Conservation (phyloP, 2,329 filamentous ascomycete genomes). For the Stagonosporopsis cucurbitacearum region DNA sequence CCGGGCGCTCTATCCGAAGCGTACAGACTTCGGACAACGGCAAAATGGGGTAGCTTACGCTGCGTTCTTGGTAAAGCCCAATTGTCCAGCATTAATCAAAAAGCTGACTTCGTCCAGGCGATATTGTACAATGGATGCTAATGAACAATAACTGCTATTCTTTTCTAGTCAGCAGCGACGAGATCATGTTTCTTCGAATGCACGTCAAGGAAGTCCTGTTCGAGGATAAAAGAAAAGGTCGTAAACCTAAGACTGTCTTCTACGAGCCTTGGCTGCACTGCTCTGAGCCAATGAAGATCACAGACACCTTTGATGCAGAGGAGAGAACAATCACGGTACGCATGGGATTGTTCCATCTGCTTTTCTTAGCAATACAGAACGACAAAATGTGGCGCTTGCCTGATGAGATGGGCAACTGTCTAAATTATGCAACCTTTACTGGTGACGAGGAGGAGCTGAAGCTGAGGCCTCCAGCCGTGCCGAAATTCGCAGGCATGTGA, state of each 20-base stretch:
- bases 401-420: conserved; percentile 13
- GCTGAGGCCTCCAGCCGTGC: neutral
- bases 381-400: conserved; percentile 11
- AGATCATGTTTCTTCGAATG: conserved; percentile 28
- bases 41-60: conserved; percentile 28
- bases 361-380: conserved; percentile 3
- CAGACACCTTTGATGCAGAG: conserved; percentile 10
- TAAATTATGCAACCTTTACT: conserved; percentile 15
- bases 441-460: conserved; percentile 12
- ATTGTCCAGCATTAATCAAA: no score
- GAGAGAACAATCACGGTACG: conserved; percentile 10
- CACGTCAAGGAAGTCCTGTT: conserved; percentile 1
- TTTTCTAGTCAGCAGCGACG: conserved; percentile 28
- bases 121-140: conserved; percentile 30
- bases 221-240: neutral
- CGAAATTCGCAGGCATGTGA: neutral
- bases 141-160: conserved; percentile 22
- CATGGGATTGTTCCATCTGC: conserved; percentile 21
- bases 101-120: conserved; percentile 17
- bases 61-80: conserved; percentile 24
- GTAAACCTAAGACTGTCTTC: neutral
- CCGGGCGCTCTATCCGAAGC: conserved; percentile 22
- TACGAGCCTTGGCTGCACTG: conserved; percentile 22
- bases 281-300: conserved; percentile 23
- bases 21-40: conserved; percentile 4